phyloP scores from a whole-genome alignment of 192 early-diverging fungal genomes.

The Spizellomyces punctatus region DNA sequence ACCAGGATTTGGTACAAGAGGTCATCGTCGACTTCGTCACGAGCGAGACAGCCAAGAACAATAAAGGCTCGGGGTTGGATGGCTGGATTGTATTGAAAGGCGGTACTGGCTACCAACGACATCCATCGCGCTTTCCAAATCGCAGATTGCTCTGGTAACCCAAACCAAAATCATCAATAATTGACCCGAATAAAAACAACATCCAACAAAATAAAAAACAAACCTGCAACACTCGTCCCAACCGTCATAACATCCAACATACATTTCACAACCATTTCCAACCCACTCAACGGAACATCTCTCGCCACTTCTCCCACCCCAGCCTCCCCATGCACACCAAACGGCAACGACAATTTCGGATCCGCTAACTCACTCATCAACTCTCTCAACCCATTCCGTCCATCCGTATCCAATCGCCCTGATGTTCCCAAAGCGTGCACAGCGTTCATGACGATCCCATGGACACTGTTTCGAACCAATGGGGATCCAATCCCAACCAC shows the following conservation, averaged over 20 bases:
- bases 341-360: slow-evolving; percentile 75
- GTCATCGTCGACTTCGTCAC: slow-evolving; percentile 91
- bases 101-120: slow-evolving; percentile 84
- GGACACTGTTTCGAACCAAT: slow-evolving; percentile 82
- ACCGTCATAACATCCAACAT: slow-evolving; percentile 64
- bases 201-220: neutral
- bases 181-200: no score
- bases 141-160: slow-evolving; percentile 68
- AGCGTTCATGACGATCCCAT: slow-evolving; percentile 92
- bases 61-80: slow-evolving; percentile 95
- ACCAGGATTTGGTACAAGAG: slow-evolving; percentile 92
- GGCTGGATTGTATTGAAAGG: slow-evolving; percentile 93
- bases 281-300: slow-evolving; percentile 29
- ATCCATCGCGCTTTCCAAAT: slow-evolving; percentile 92
- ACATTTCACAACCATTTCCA: slow-evolving; percentile 62
- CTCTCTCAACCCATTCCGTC: slow-evolving; percentile 56
- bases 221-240: slow-evolving; percentile 50
- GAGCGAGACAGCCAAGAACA: slow-evolving; percentile 81
- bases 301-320: slow-evolving; percentile 24
- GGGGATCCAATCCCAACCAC: slow-evolving; percentile 84
- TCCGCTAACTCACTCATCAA: slow-evolving; percentile 80
- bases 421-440: slow-evolving; percentile 80
- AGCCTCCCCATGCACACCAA: slow-evolving; percentile 59
- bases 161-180: no score
- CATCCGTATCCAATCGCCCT: slow-evolving; percentile 58